Percentiles rank a stretch among this genome's conserved stretches.
Evolutionary conservation across 768 basidiomycete genomes (phyloP).

Genomic region (Xerocomus brunneocitrinus): DNA sequence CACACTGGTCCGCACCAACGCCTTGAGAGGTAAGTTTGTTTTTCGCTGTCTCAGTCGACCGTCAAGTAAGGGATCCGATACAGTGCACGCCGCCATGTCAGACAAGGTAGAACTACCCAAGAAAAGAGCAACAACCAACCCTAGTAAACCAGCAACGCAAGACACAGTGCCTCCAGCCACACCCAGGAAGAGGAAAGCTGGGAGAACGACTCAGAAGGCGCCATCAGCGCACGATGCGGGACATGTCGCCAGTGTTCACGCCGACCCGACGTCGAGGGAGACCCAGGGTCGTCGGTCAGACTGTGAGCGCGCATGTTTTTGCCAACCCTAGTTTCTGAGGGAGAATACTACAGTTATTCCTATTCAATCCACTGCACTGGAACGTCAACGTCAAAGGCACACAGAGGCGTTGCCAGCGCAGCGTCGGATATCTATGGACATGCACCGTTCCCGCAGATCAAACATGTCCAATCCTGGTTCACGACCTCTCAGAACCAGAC

Average conservation of each 20-base stretch:
- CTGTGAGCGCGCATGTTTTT: conserved; percentile 15
- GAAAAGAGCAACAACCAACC: conserved; percentile 20
- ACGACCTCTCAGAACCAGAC: conserved; percentile 24
- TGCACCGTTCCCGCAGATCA: conserved; percentile 22
- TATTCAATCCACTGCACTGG: conserved; percentile 18
- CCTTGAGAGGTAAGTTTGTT: conserved; percentile 15
- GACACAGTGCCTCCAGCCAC: conserved; percentile 8
- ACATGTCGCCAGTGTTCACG: conserved; percentile 7
- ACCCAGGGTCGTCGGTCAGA: conserved; percentile 27
- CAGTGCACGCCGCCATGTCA: conserved; percentile 21
- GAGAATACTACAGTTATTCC: conserved; percentile 12
- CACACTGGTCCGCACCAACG: conserved; percentile 9
- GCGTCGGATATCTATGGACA: conserved; percentile 26
- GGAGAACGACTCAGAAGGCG: conserved; percentile 12
- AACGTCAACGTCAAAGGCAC: conserved; percentile 26
- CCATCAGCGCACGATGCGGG: conserved; percentile 10
- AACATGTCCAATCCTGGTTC: conserved; percentile 18
- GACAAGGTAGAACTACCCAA: conserved; percentile 22
- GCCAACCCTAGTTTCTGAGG: conserved; percentile 8
- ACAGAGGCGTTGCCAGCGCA: conserved; percentile 17
- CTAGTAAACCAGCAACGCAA: conserved; percentile 13
- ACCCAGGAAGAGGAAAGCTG: conserved; percentile 28
- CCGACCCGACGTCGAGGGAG: conserved; percentile 14
- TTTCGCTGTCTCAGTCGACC: conserved; percentile 12
- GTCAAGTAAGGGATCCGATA: conserved; percentile 6